These are phyloP conservation scores for Trifolium repens DNA, from an alignment of 306 rosid genomes.

Conservation along the genomic window DNA sequence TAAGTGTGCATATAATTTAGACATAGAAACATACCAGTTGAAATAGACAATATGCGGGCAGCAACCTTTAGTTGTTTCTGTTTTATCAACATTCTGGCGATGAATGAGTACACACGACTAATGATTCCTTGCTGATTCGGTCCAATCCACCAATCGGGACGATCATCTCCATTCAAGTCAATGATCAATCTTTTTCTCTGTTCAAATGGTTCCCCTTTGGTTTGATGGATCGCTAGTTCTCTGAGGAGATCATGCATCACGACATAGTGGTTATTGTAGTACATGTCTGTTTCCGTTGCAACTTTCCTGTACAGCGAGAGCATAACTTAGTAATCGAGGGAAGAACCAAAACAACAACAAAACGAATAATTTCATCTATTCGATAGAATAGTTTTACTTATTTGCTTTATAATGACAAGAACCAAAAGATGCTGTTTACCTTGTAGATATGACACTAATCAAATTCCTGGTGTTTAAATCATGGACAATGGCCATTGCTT, in stretches of 20 bases:
- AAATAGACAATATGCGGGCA: conserved; percentile 58
- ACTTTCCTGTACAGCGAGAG: conserved; percentile 53
- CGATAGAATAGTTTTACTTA: background rate
- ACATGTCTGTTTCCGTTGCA: conserved; percentile 50
- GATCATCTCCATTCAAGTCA: conserved; percentile 47
- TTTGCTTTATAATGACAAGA: conserved; percentile 8
- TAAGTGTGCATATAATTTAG: background rate
- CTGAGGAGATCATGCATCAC: conserved; percentile 68
- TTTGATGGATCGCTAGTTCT: conserved; percentile 60
- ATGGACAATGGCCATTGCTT: conserved; percentile 51
- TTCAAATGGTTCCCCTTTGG: conserved; percentile 41
- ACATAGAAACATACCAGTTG: conserved; percentile 61
- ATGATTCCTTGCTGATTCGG: conserved; percentile 41
- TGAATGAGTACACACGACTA: conserved; percentile 36
- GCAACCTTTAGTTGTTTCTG: conserved; percentile 38
- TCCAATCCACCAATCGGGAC: conserved; percentile 63
- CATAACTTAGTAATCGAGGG: background rate
- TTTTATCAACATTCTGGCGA: background rate
- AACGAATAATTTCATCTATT: background rate
- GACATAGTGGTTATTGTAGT: conserved; percentile 61
- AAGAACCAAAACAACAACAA: conserved; percentile 15
- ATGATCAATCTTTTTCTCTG: conserved; percentile 55
- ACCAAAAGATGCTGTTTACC: conserved; percentile 45
- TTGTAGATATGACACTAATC: conserved; percentile 55
- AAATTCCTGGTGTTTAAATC: conserved; percentile 51